Evolutionary conservation across 2,329 filamentous ascomycete genomes (phyloP).

Genomic region (Aspergillus felis): DNA sequence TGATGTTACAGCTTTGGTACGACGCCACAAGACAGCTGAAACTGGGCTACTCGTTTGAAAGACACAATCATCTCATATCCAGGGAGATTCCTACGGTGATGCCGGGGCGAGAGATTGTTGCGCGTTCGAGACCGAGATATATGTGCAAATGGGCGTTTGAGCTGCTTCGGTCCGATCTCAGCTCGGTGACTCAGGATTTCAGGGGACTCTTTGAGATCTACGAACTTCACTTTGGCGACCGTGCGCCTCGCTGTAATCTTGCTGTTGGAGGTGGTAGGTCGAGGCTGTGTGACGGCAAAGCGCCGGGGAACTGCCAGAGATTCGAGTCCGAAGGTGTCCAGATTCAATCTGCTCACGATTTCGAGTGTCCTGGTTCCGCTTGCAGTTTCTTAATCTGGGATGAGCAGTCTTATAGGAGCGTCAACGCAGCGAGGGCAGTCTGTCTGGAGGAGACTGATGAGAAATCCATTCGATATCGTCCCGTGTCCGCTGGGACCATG

Average conservation of each 20-base stretch:
- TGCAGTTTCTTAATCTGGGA: slow-evolving; percentile 12
- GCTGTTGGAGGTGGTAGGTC: neutral
- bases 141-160: slow-evolving; percentile 21
- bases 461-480: slow-evolving; percentile 5
- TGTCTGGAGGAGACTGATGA: slow-evolving; percentile 1
- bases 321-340: slow-evolving; percentile 11
- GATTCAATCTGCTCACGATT: slow-evolving; percentile 13
- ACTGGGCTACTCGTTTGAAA: neutral
- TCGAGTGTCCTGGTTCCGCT: slow-evolving; percentile 3
- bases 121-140: slow-evolving; percentile 2
- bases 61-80: neutral
- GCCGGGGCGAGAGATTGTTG: slow-evolving; percentile 1
- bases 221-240: slow-evolving; percentile 8
- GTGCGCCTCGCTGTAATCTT: slow-evolving; percentile 10
- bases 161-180: slow-evolving; percentile 13
- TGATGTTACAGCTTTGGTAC: slow-evolving; percentile 6
- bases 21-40: neutral
- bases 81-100: neutral
- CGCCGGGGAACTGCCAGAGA: slow-evolving; percentile 13
- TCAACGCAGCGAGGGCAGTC: slow-evolving; percentile 11
- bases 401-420: slow-evolving; percentile 10
- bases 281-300: slow-evolving; percentile 12
- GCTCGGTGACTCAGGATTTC: slow-evolving; percentile 13
- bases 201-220: slow-evolving; percentile 8
- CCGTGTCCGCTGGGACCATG: slow-evolving; percentile 9